These are phyloP conservation scores for Kuraishia capsulata DNA, from an alignment of 805 yeast genomes.

Conservation along the genomic window DNA sequence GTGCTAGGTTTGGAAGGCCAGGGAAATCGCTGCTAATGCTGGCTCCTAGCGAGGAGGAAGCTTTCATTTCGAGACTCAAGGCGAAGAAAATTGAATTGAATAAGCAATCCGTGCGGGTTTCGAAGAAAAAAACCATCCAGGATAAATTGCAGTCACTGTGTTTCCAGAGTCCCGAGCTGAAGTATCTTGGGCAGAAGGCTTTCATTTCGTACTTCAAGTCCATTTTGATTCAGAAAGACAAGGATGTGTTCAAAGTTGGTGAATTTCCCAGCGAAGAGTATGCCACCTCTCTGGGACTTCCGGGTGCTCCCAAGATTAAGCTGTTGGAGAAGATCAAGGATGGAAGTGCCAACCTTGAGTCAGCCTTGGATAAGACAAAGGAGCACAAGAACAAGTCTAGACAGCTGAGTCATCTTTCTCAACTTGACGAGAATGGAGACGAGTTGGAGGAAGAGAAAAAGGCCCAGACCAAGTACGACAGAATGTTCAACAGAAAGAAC, in stretches of 20 bases:
- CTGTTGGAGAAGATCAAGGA: constrained; percentile 33
- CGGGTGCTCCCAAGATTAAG: constrained; percentile 93
- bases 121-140: constrained; percentile 65
- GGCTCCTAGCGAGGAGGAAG: constrained; percentile 75
- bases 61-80: constrained; percentile 56
- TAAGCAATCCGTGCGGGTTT: constrained; percentile 63
- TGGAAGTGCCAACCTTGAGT: constrained; percentile 29
- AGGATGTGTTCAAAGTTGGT: constrained; percentile 72
- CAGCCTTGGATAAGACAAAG: constrained; percentile 37
- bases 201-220: constrained; percentile 87
- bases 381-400: constrained; percentile 78
- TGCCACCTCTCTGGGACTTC: constrained; percentile 85
- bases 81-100: constrained; percentile 60
- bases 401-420: constrained; percentile 47
- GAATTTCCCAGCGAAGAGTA: constrained; percentile 72
- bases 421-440: constrained; percentile 60
- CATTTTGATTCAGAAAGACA: constrained; percentile 78
- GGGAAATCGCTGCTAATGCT: constrained; percentile 81
- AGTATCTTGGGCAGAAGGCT: constrained; percentile 92
- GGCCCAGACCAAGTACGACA: constrained; percentile 82
- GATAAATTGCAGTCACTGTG: constrained; percentile 84
- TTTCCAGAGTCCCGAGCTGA: constrained; percentile 85
- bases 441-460: constrained; percentile 28
- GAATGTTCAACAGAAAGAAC: constrained; percentile 92
- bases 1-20: constrained; percentile 76